A percentile compares a stretch with the other conserved stretches of the same genome.
phyloP scores from a whole-genome alignment of 163 green algal genomes.

The Chlorella variabilis region DNA sequence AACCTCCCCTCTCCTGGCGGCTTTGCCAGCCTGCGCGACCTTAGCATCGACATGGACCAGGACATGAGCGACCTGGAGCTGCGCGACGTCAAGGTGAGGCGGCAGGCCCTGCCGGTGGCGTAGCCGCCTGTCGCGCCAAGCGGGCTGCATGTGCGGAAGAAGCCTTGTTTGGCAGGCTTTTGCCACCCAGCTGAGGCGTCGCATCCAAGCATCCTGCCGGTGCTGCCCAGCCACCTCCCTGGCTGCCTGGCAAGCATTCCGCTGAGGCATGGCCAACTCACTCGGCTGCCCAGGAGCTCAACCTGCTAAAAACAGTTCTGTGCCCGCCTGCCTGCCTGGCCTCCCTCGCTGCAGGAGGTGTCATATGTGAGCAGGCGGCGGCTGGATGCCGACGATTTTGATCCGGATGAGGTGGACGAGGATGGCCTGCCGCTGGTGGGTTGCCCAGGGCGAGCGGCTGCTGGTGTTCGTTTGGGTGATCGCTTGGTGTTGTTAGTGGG shows the following conservation, averaged over 20 bases:
- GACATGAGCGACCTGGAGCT: constrained; percentile 26
- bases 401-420: constrained; percentile 77
- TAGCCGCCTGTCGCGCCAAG: too few species aligned
- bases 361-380: constrained; percentile 76
- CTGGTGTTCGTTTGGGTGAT: too few species aligned
- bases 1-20: constrained; percentile 6
- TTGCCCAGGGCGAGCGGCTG: not conserved
- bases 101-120: not conserved
- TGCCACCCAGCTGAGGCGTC: not conserved
- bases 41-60: not conserved
- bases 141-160: too few species aligned
- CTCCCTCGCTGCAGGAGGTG: constrained; percentile 32
- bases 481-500: too few species aligned
- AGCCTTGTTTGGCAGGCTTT: not conserved
- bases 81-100: constrained; percentile 15
- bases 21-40: constrained; percentile 12
- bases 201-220: too few species aligned
- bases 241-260: too few species aligned
- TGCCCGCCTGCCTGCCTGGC: not conserved
- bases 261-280: too few species aligned
- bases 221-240: too few species aligned
- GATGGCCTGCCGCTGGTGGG: constrained; percentile 32
- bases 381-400: constrained; percentile 68
- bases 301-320: too few species aligned
- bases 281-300: too few species aligned